Conservation (phyloP, 768 basidiomycete species). For the Leccinum olivaceopallidum region DNA sequence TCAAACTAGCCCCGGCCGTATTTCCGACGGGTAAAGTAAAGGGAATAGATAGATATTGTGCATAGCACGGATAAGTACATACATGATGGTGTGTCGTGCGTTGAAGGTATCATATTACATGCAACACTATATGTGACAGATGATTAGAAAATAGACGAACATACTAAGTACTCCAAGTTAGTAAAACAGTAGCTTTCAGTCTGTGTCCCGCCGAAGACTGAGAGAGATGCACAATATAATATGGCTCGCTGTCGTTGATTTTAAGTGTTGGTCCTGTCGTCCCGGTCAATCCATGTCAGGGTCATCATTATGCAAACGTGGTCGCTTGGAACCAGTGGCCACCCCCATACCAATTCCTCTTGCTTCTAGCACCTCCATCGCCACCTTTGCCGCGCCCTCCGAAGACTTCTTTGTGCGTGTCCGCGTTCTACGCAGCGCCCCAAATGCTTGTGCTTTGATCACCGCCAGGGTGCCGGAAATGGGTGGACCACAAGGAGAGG, state of each 20-base stretch:
- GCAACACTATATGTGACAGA: constrained; percentile 37
- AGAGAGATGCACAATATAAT: constrained; percentile 31
- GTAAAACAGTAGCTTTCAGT: constrained; percentile 30
- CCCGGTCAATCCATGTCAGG: constrained; percentile 39
- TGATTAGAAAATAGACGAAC: constrained; percentile 34
- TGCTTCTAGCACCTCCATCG: constrained; percentile 79
- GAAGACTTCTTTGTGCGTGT: constrained; percentile 70
- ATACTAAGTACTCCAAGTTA: constrained; percentile 30
- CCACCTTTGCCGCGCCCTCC: constrained; percentile 70
- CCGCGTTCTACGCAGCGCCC: constrained; percentile 77
- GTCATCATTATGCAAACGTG: constrained; percentile 54
- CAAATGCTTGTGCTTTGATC: constrained; percentile 90
- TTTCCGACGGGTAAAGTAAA: constrained; percentile 15
- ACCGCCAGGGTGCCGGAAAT: constrained; percentile 84
- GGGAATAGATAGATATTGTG: constrained; percentile 5
- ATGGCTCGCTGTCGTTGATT: constrained; percentile 22
- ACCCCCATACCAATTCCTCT: constrained; percentile 66
- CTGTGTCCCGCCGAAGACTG: constrained; percentile 26
- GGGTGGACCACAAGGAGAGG: constrained; percentile 45
- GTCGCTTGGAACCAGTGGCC: constrained; percentile 38
- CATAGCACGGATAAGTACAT: constrained; percentile 9
- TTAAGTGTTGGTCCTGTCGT: constrained; percentile 15
- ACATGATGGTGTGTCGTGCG: constrained; percentile 19
- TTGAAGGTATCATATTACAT: constrained; percentile 41
- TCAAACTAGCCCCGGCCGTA: constrained; percentile 7